phyloP scores from a whole-genome alignment of 345 rosid species.

The Brassica carinata region DNA sequence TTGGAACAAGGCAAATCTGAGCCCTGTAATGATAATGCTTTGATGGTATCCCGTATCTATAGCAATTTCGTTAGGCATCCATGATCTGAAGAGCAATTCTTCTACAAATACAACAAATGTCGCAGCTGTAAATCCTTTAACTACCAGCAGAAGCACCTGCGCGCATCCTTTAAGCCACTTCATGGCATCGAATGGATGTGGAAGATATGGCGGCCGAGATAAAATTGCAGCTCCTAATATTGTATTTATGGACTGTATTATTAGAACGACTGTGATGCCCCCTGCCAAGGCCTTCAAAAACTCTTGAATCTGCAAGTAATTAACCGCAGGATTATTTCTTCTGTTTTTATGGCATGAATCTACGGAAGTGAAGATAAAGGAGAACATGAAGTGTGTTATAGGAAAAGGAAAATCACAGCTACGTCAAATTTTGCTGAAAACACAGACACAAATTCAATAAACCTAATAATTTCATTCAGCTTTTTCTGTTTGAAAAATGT shows the following conservation, averaged over 20 bases:
- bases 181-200: constrained; percentile 51
- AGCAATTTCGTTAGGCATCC: constrained; percentile 84
- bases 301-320: constrained; percentile 59
- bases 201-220: constrained; percentile 61
- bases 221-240: constrained; percentile 62
- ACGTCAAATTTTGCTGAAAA: not conserved
- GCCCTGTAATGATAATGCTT: constrained; percentile 76
- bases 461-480: not conserved
- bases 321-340: constrained; percentile 8
- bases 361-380: constrained; percentile 2
- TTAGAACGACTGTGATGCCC: constrained; percentile 60
- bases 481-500: not conserved
- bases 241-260: constrained; percentile 66
- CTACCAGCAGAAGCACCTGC: constrained; percentile 48
- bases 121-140: constrained; percentile 64
- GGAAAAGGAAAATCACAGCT: constrained; percentile 18
- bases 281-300: constrained; percentile 62
- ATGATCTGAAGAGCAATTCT: constrained; percentile 84
- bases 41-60: constrained; percentile 72
- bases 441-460: not conserved
- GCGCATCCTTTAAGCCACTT: constrained; percentile 49
- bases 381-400: not conserved
- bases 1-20: constrained; percentile 68
- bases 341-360: constrained; percentile 2
- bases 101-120: constrained; percentile 70